Conservation (phyloP, 148 eudicot genomes). For the Persicaria maculosa region DNA sequence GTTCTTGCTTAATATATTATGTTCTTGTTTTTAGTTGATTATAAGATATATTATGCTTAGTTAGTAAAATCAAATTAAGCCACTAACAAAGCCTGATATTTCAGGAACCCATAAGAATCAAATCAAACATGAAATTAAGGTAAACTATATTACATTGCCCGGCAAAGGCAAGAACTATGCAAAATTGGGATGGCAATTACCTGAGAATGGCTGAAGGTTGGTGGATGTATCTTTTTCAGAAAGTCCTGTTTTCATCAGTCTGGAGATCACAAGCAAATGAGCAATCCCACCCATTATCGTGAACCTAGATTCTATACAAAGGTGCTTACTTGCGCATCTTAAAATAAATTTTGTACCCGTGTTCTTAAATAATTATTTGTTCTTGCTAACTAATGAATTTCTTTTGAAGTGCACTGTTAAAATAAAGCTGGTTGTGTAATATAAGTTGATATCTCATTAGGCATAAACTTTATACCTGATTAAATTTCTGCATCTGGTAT, state of each 20-base stretch:
- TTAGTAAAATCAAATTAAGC: neutral
- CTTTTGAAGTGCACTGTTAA: neutral
- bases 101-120: neutral
- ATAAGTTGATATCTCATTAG: neutral
- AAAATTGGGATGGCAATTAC: conserved; percentile 26
- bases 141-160: neutral
- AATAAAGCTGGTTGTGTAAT: neutral
- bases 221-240: conserved; percentile 86
- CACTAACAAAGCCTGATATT: neutral
- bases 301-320: conserved; percentile 88
- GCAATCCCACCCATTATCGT: conserved; percentile 93
- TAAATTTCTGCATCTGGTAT: no score
- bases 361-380: neutral
- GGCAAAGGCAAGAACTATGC: neutral
- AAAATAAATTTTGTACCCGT: neutral
- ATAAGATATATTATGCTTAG: neutral
- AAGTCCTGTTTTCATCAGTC: conserved; percentile 99
- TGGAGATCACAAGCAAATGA: conserved; percentile 85
- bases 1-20: no score
- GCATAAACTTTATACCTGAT: neutral
- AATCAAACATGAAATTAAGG: neutral
- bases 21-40: neutral
- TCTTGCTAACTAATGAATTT: neutral
- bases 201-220: conserved; percentile 86
- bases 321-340: conserved; percentile 30